Evolutionary conservation across 805 yeast species (phyloP), one percentile per base, ranked within the genome.

Genomic region (Teunomyces tritomae): DNA sequence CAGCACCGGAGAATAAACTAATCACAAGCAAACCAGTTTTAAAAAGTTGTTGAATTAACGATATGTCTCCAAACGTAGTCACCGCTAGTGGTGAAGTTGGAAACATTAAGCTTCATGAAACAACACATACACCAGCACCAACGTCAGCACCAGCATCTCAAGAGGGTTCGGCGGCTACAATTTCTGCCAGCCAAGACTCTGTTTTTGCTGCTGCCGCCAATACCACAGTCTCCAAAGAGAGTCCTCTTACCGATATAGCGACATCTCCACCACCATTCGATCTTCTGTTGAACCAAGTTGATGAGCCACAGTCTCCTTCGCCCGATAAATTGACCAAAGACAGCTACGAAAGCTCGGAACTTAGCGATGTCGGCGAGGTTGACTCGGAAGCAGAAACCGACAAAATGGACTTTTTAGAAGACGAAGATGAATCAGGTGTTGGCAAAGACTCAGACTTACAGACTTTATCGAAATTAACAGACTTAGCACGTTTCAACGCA

Each of bases 341-440:
- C 49, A 59, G 53, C 44, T 67, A 65, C 55, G 76, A 71, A 36
- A 70, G 75, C 57, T 68, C 74, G 7, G 78, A 73, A 49, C 61
- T 73, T 39, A 71, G 76, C 35, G 87, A 81, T 47, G 64, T 81
- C 52, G 82, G 79, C 42, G 85, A 80, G 46, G 73, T 80, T 48
- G 83, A 76, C 47, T 85, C 94, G 11, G 97, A 90, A 65, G 96
- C 94, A 13, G 97, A 90, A 62, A 90, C 97, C 0, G 97, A 90
- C 61, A 85, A 81, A 57, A 82, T 89, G 88, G 92, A 82, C 50
- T 72, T 69, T 50, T 61, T 74, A 50, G 76, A 73, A 17, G 73
- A 68, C 47, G 67, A 52, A 62, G 68, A 49, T 56, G 48, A 50
- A 27, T 51, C 46, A 44, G 46, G 53, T 11, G 43, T 49, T 16